Conservation (phyloP, 768 basidiomycete genomes). For the Lepiota subincarnata region DNA sequence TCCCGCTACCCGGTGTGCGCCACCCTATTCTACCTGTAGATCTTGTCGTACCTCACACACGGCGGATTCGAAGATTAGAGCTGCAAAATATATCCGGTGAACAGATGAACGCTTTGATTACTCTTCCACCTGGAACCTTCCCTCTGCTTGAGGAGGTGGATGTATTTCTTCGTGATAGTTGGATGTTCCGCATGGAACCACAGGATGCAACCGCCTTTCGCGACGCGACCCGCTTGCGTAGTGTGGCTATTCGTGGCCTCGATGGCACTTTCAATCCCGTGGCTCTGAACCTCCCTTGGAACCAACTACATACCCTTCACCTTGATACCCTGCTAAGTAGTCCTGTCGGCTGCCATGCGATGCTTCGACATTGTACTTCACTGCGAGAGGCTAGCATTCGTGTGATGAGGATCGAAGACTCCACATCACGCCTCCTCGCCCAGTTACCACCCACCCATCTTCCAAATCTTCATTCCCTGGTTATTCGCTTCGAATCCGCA, state of each 20-base stretch:
- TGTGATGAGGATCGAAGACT: slow-evolving; percentile 7
- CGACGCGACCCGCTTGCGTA: slow-evolving; percentile 10
- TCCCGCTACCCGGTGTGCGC: slow-evolving; percentile 5
- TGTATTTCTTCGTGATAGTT: slow-evolving; percentile 11
- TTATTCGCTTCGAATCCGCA: slow-evolving; percentile 5
- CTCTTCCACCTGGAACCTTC: not conserved
- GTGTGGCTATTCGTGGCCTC: slow-evolving; percentile 13
- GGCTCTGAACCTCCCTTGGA: slow-evolving; percentile 16
- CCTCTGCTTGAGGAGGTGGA: slow-evolving; percentile 5
- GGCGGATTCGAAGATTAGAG: not conserved
- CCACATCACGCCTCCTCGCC: not conserved
- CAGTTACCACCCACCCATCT: not conserved
- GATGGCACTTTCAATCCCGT: slow-evolving; percentile 15
- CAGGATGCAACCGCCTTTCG: slow-evolving; percentile 12
- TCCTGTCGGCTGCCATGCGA: slow-evolving; percentile 9
- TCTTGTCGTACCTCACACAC: slow-evolving; percentile 5
- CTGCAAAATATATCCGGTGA: slow-evolving; percentile 10
- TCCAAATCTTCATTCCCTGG: not conserved
- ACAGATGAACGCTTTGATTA: slow-evolving; percentile 6
- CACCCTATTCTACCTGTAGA: slow-evolving; percentile 10
- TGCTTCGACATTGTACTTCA: not conserved
- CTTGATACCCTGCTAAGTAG: slow-evolving; percentile 8
- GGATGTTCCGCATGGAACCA: slow-evolving; percentile 6
- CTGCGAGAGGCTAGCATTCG: slow-evolving; percentile 3
- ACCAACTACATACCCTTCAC: slow-evolving; percentile 15